A percentile compares a stretch with the other conserved stretches of the same genome.
These are phyloP conservation scores for Suillus plorans DNA, from an alignment of 768 basidiomycete species.

Conservation along the genomic window DNA sequence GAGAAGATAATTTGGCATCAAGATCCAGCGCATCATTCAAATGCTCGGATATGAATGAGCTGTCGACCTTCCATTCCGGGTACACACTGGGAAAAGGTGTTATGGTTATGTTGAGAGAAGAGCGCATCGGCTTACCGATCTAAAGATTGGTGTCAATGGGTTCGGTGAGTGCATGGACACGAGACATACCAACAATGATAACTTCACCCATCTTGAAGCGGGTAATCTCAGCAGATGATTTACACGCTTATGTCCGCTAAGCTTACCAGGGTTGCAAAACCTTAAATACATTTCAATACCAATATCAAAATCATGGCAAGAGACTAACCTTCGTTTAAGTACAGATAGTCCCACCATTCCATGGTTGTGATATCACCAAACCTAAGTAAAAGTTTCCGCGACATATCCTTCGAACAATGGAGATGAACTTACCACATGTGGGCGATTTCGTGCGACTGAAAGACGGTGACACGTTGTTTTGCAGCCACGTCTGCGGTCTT, in stretches of 20 bases:
- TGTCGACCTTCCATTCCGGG: conserved; percentile 85
- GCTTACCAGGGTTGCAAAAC: conserved; percentile 82
- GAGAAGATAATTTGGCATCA: conserved; percentile 85
- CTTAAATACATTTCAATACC: conserved; percentile 31
- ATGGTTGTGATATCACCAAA: conserved; percentile 94
- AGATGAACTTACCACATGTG: conserved; percentile 64
- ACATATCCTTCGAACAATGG: not conserved
- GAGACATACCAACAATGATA: conserved; percentile 64
- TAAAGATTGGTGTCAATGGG: conserved; percentile 19
- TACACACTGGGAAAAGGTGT: conserved; percentile 36
- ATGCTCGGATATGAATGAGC: conserved; percentile 78
- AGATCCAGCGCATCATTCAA: conserved; percentile 75
- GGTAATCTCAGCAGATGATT: conserved; percentile 6
- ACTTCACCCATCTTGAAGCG: conserved; percentile 77
- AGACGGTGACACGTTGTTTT: conserved; percentile 75
- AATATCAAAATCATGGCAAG: not conserved
- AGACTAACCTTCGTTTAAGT: conserved; percentile 68
- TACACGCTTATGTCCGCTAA: not conserved
- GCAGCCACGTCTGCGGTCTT: conserved; percentile 67
- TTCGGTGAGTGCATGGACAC: not conserved
- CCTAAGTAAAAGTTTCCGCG: conserved; percentile 37
- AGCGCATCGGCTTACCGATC: conserved; percentile 48
- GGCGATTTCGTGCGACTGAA: conserved; percentile 85
- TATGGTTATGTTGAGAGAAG: not conserved
- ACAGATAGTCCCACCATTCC: conserved; percentile 90